A percentile compares a stretch with the other conserved stretches of the same genome.
These are phyloP conservation scores for Verticillium tricorpus DNA, from an alignment of 2,329 filamentous ascomycete species.

Conservation along the genomic window DNA sequence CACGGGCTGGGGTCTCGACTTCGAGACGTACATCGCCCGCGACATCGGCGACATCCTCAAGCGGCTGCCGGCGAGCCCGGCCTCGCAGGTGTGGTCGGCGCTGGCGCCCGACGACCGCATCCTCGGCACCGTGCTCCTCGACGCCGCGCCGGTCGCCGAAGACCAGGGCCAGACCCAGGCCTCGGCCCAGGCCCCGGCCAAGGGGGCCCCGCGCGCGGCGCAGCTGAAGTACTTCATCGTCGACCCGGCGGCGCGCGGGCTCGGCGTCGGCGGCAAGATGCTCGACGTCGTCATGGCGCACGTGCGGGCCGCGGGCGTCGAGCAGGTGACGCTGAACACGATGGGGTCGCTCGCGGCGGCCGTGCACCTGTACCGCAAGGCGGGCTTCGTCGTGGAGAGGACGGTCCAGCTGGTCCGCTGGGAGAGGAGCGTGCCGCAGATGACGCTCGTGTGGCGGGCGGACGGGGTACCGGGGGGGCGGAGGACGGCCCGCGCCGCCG, in stretches of 20 bases:
- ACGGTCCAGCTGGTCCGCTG: conserved; percentile 13
- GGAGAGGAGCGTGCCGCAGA: conserved; percentile 6
- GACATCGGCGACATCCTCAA: conserved; percentile 14
- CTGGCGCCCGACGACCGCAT: conserved; percentile 14
- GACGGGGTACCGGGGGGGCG: not conserved
- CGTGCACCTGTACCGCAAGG: conserved; percentile 18
- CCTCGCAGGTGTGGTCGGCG: conserved; percentile 22
- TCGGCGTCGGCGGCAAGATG: conserved; percentile 19
- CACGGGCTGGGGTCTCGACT: conserved; percentile 16
- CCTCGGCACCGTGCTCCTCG: conserved; percentile 21
- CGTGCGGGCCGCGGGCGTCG: conserved; percentile 15
- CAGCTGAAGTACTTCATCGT: conserved; percentile 23
- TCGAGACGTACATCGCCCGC: conserved; percentile 17
- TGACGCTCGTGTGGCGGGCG: not conserved
- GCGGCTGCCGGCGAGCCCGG: conserved; percentile 13
- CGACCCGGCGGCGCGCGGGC: conserved; percentile 16
- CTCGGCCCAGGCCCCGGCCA: too few species aligned
- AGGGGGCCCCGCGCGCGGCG: conserved; percentile 9
- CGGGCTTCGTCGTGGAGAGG: conserved; percentile 16
- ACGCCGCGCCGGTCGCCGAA: conserved; percentile 3
- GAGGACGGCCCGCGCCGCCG: too few species aligned
- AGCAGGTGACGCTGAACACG: conserved; percentile 19
- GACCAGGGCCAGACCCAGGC: not conserved
- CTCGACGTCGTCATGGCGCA: conserved; percentile 20
- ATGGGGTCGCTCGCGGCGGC: conserved; percentile 16